Evolutionary conservation across 345 rosid genomes (phyloP).

Genomic region (Eucalyptus polybractea): DNA sequence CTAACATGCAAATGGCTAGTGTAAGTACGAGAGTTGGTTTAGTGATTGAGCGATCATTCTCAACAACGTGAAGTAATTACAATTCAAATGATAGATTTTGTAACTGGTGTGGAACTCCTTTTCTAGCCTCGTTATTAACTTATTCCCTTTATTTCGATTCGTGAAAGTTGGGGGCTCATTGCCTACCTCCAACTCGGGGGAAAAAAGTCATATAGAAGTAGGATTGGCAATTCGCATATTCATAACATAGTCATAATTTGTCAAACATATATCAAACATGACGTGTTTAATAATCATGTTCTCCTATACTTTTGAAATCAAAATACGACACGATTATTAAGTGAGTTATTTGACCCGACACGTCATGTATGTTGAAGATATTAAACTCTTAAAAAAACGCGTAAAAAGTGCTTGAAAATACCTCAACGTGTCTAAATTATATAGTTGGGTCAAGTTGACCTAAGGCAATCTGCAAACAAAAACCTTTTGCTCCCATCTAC

Average conservation of each 20-base stretch:
- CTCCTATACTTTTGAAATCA: neutral
- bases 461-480: neutral
- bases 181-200: neutral
- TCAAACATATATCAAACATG: neutral
- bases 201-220: neutral
- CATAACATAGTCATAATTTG: neutral
- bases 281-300: neutral
- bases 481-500: neutral
- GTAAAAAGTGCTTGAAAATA: neutral
- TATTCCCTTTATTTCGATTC: neutral
- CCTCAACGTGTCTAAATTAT: neutral
- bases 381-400: neutral
- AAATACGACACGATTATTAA: neutral
- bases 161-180: neutral
- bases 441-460: neutral
- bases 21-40: fast-evolving
- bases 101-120: neutral
- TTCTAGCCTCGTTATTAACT: neutral
- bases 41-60: neutral
- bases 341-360: neutral
- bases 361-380: neutral
- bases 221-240: neutral
- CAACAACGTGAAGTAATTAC: neutral
- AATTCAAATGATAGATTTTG: neutral
- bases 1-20: neutral